phyloP scores from a whole-genome alignment of 2,329 filamentous ascomycete species.

The Aspergillus ochraceus region DNA sequence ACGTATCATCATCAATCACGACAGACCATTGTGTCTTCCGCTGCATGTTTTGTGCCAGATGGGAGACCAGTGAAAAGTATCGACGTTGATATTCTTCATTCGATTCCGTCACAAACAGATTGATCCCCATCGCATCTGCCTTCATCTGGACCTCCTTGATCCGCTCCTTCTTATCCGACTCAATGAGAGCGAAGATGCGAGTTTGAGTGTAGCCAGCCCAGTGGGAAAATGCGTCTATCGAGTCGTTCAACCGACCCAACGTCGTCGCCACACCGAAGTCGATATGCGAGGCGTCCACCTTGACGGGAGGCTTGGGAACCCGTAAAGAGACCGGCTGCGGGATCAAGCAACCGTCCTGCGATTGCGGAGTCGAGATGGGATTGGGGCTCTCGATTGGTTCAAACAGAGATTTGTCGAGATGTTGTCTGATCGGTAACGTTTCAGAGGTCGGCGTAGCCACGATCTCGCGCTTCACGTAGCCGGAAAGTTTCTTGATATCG shows the following conservation, averaged over 20 bases:
- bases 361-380: constrained; percentile 8
- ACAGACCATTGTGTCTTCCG: constrained; percentile 55
- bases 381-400: constrained; percentile 8
- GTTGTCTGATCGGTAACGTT: constrained; percentile 27
- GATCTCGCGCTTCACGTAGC: constrained; percentile 33
- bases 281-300: constrained; percentile 51
- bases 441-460: constrained; percentile 25
- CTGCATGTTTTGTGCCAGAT: constrained; percentile 48
- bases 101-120: constrained; percentile 39
- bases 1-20: constrained; percentile 64
- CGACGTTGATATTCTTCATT: constrained; percentile 47
- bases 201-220: constrained; percentile 57
- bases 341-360: constrained; percentile 38
- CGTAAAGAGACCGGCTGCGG: constrained; percentile 48
- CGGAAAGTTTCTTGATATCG: constrained; percentile 26
- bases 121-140: constrained; percentile 40
- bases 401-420: constrained; percentile 28
- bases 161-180: constrained; percentile 39
- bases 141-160: constrained; percentile 33
- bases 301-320: constrained; percentile 47
- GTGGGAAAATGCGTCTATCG: constrained; percentile 54
- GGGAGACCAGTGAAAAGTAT: constrained; percentile 57
- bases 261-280: constrained; percentile 61
- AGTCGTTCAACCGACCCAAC: constrained; percentile 51
- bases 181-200: constrained; percentile 55